These are phyloP conservation scores for Solanum hybrid DNA, from an alignment of 305 asterid genomes.

Conservation along the genomic window DNA sequence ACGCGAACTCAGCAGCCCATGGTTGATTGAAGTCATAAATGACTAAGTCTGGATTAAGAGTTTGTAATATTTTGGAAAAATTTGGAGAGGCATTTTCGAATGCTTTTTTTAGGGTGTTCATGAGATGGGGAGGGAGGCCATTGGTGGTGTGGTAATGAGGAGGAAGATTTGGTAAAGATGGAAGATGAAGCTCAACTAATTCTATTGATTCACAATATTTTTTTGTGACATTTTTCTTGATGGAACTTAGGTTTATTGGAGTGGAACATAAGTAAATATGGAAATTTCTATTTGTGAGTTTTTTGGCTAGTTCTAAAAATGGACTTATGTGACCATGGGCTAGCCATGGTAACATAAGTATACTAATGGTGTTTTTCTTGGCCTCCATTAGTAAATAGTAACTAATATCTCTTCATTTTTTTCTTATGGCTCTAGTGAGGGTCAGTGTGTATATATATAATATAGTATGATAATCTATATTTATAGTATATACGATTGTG, in stretches of 20 bases:
- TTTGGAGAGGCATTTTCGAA: too few relatives aligned
- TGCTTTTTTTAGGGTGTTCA: too few relatives aligned
- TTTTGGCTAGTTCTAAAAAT: slow-evolving; percentile 43
- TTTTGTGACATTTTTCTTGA: too few relatives aligned
- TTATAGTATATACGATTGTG: neutral
- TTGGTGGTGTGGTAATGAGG: too few relatives aligned
- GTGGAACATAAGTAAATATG: slow-evolving; percentile 38
- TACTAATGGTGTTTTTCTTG: slow-evolving; percentile 1
- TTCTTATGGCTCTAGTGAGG: neutral
- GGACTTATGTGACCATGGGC: slow-evolving; percentile 62
- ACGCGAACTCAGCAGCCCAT: too few relatives aligned
- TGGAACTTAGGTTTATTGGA: slow-evolving; percentile 27
- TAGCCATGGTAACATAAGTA: slow-evolving; percentile 52
- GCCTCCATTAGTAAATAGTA: neutral
- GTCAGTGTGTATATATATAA: too few relatives aligned
- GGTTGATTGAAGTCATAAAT: too few relatives aligned
- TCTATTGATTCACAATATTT: too few relatives aligned
- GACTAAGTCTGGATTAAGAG: too few relatives aligned
- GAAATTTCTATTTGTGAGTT: slow-evolving; percentile 30
- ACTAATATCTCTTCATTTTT: neutral
- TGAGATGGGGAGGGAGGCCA: too few relatives aligned
- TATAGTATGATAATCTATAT: too few relatives aligned
- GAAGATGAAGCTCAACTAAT: slow-evolving; percentile 40
- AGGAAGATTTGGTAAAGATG: slow-evolving; percentile 8
- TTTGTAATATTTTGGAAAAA: too few relatives aligned